Conservation (phyloP, 179 eudicot genomes). For the Heliamphora pulchella region DNA sequence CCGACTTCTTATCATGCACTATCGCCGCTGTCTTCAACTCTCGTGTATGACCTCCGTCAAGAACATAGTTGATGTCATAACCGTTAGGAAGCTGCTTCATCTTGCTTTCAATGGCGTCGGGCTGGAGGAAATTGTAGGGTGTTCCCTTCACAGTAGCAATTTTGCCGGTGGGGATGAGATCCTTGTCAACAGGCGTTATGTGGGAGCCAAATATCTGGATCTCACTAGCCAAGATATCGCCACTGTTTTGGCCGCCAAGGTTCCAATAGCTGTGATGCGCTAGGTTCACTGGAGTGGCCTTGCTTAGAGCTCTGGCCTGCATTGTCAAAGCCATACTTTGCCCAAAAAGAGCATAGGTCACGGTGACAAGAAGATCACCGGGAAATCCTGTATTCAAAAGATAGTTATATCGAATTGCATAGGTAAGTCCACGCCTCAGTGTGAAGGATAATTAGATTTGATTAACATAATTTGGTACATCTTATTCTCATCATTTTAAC, state of each 20-base stretch:
- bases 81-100: constrained; percentile 45
- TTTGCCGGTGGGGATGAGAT: constrained; percentile 74
- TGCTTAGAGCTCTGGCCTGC: constrained; percentile 61
- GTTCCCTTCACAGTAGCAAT: constrained; percentile 50
- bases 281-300: constrained; percentile 81
- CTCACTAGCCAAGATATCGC: constrained; percentile 47
- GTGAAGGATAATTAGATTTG: neutral
- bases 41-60: constrained; percentile 22
- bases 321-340: constrained; percentile 38
- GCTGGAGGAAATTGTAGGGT: constrained; percentile 63
- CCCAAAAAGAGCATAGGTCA: constrained; percentile 37
- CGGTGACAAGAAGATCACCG: constrained; percentile 45
- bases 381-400: constrained; percentile 55
- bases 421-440: neutral
- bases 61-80: constrained; percentile 69
- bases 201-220: constrained; percentile 62
- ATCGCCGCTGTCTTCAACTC: constrained; percentile 44
- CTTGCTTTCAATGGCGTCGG: constrained; percentile 40
- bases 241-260: constrained; percentile 68
- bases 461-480: neutral
- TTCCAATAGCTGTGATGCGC: constrained; percentile 92
- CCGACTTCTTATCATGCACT: constrained; percentile 45
- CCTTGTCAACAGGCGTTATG: constrained; percentile 50
- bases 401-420: neutral
- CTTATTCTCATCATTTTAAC: too few species aligned